Conservation (phyloP, 805 yeast species). For the Candida easanensis region DNA sequence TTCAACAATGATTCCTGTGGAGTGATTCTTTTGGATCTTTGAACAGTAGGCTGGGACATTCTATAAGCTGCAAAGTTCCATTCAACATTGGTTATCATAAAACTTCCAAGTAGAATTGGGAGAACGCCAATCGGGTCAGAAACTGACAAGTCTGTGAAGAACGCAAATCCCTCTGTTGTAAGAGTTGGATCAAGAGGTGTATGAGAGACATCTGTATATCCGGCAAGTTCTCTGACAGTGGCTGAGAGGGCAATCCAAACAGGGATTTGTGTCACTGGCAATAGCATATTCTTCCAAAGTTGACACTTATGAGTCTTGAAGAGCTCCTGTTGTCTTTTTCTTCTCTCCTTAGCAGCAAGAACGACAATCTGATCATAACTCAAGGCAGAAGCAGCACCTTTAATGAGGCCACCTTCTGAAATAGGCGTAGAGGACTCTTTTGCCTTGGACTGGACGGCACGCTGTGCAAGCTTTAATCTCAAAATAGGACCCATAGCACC, state of each 20-base stretch:
- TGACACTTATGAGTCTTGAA: constrained; percentile 68
- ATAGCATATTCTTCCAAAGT: constrained; percentile 71
- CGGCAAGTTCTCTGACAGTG: constrained; percentile 73
- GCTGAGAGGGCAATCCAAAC: constrained; percentile 79
- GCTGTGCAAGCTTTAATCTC: constrained; percentile 47
- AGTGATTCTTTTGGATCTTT: constrained; percentile 49
- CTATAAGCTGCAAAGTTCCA: constrained; percentile 71
- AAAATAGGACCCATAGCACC: constrained; percentile 75
- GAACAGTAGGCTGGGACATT: constrained; percentile 35
- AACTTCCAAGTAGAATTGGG: constrained; percentile 69
- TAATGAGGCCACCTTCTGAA: constrained; percentile 14
- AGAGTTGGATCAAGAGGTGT: constrained; percentile 48
- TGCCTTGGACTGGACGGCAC: constrained; percentile 25
- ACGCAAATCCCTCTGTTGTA: constrained; percentile 51
- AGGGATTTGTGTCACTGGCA: constrained; percentile 84
- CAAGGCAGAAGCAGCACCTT: constrained; percentile 35
- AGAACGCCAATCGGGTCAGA: constrained; percentile 61
- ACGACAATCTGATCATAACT: constrained; percentile 77
- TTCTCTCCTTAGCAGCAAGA: constrained; percentile 71
- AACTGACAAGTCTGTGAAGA: constrained; percentile 60
- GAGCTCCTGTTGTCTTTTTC: constrained; percentile 69
- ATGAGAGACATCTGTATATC: constrained; percentile 37
- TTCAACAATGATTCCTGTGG: constrained; percentile 64
- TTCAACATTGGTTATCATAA: constrained; percentile 76
- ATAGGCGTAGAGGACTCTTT: constrained; percentile 29